These are phyloP conservation scores for Xylariales sp. DNA, from an alignment of 2,329 filamentous ascomycete genomes.

Conservation along the genomic window DNA sequence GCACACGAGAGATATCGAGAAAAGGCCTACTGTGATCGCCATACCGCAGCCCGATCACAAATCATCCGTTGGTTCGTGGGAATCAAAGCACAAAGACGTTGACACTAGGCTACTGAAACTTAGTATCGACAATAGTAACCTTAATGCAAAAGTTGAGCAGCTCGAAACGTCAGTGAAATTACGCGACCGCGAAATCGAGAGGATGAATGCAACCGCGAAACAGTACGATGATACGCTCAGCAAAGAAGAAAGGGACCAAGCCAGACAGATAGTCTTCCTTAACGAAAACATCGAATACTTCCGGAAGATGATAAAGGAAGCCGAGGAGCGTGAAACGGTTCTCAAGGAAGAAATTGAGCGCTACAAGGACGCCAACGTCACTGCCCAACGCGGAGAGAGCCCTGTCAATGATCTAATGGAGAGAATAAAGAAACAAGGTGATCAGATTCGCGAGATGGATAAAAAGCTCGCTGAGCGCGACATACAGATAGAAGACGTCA, in stretches of 20 bases:
- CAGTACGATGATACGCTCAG: slow-evolving; percentile 35
- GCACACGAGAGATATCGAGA: slow-evolving; percentile 60
- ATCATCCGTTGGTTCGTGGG: slow-evolving; percentile 41
- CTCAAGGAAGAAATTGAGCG: slow-evolving; percentile 32
- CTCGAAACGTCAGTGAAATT: slow-evolving; percentile 31
- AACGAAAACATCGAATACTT: slow-evolving; percentile 16
- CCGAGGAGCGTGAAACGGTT: slow-evolving; percentile 16
- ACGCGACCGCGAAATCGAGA: slow-evolving; percentile 37
- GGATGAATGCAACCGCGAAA: slow-evolving; percentile 33
- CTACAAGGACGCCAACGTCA: slow-evolving; percentile 35
- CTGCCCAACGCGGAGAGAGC: slow-evolving; percentile 4
- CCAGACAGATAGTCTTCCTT: slow-evolving; percentile 22
- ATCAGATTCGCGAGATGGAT: slow-evolving; percentile 13
- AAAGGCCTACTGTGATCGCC: slow-evolving; percentile 54
- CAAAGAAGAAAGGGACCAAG: slow-evolving; percentile 10
- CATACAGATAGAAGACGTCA: slow-evolving; percentile 19
- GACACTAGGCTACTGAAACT: slow-evolving; percentile 26
- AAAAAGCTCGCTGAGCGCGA: slow-evolving; percentile 25
- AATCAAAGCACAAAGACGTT: slow-evolving; percentile 39
- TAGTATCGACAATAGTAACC: slow-evolving; percentile 30
- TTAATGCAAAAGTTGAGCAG: slow-evolving; percentile 17
- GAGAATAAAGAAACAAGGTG: slow-evolving; percentile 16
- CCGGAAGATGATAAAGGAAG: slow-evolving; percentile 10
- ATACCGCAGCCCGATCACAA: slow-evolving; percentile 43
- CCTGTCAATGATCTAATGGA: slow-evolving; percentile 14